A percentile compares a stretch with the other conserved stretches of the same genome.
These are phyloP conservation scores for Lepidium sativum DNA, from an alignment of 345 rosid genomes.

Conservation along the genomic window DNA sequence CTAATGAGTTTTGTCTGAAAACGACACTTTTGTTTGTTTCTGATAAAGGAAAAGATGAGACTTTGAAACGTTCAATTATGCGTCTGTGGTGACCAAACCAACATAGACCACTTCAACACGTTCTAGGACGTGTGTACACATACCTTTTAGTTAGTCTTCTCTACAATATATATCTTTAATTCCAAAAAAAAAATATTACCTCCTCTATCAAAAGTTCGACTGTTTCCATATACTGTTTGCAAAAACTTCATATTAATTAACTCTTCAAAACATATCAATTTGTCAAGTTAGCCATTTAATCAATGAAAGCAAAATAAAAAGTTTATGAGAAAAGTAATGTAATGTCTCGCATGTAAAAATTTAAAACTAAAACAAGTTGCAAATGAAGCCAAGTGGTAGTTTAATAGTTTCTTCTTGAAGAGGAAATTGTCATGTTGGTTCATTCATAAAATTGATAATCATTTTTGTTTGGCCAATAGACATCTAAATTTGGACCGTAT, in stretches of 20 bases:
- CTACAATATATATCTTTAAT: not conserved
- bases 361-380: too few relatives aligned
- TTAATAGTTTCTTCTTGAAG: too few relatives aligned
- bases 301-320: not conserved
- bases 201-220: too few relatives aligned
- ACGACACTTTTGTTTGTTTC: not conserved
- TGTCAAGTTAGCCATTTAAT: not conserved
- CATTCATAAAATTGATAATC: too few relatives aligned
- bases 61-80: constrained; percentile 24
- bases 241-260: too few relatives aligned
- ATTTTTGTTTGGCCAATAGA: too few relatives aligned
- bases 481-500: too few relatives aligned
- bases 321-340: not conserved
- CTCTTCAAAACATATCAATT: not conserved
- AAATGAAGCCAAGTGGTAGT: too few relatives aligned
- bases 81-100: constrained; percentile 4
- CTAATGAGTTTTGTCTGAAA: not conserved
- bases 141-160: not conserved
- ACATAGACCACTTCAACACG: constrained; percentile 9
- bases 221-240: too few relatives aligned
- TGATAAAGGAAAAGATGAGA: not conserved
- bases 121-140: not conserved
- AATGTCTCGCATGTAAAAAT: not conserved
- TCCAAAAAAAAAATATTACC: too few relatives aligned
- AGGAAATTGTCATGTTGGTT: too few relatives aligned